Evolutionary conservation across 345 rosid species (phyloP).

Genomic region (Pistacia integerrima): DNA sequence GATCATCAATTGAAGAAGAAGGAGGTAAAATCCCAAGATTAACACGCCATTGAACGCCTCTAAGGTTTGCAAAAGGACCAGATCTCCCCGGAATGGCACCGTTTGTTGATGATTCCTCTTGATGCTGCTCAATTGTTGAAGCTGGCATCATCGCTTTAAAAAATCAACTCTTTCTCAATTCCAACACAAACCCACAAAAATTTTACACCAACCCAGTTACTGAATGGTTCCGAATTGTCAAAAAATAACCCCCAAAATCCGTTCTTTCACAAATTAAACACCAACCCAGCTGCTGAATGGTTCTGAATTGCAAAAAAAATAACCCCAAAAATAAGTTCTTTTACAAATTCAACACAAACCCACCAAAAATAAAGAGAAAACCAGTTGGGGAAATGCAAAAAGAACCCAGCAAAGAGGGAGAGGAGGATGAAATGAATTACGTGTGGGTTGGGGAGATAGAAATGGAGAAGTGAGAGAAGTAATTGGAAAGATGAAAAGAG

Average conservation of each 20-base stretch:
- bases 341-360: neutral
- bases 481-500: neutral
- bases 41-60: conserved; percentile 89
- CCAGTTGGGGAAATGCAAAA: neutral
- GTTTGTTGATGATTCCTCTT: conserved; percentile 13
- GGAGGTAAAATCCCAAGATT: conserved; percentile 76
- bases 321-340: too few relatives aligned
- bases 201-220: neutral
- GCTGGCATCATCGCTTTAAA: neutral
- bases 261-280: neutral
- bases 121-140: conserved; percentile 3
- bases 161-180: neutral
- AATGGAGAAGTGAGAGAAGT: neutral
- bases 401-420: too few relatives aligned
- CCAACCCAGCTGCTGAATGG: neutral
- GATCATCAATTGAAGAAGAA: conserved; percentile 67
- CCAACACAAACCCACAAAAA: neutral
- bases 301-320: neutral
- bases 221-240: neutral
- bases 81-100: conserved; percentile 13
- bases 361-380: too few relatives aligned
- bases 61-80: conserved; percentile 45
- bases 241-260: too few relatives aligned
- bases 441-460: neutral
- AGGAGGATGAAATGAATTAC: too few relatives aligned